These are phyloP conservation scores for Flaveria brownii DNA, from an alignment of 129 eudicot species.

Conservation along the genomic window DNA sequence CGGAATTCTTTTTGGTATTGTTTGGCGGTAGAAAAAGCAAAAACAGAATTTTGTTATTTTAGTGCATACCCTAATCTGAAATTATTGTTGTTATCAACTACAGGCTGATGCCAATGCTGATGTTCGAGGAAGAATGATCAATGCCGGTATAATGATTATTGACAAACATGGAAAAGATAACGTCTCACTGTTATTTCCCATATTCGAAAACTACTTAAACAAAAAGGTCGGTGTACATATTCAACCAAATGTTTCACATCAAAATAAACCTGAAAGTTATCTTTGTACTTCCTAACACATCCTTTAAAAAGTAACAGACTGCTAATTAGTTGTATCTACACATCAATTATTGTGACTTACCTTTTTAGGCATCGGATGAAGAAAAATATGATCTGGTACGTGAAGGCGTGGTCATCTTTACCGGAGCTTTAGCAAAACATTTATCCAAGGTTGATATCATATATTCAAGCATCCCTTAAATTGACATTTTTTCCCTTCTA, in stretches of 20 bases:
- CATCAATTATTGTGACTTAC: neutral
- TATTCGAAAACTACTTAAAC: slow-evolving; percentile 93
- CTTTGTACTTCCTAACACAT: neutral
- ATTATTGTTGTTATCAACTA: slow-evolving; percentile 33
- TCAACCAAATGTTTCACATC: neutral
- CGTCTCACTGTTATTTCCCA: slow-evolving; percentile 83
- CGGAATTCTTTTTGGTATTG: slow-evolving; percentile 2
- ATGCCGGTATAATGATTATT: slow-evolving; percentile 95
- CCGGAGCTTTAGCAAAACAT: slow-evolving; percentile 98
- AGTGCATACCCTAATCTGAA: neutral
- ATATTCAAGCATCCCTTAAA: neutral
- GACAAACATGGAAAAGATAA: slow-evolving; percentile 98
- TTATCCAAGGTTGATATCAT: slow-evolving; percentile 60
- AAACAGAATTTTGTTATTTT: neutral
- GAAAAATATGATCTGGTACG: slow-evolving; percentile 96
- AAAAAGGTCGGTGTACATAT: slow-evolving; percentile 58
- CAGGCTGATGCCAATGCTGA: slow-evolving; percentile 96
- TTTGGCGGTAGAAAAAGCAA: neutral
- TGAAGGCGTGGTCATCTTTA: slow-evolving; percentile 97
- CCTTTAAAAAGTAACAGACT: neutral
- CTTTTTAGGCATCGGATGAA: slow-evolving; percentile 84
- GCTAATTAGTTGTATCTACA: slow-evolving; percentile 4
- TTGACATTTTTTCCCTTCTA: neutral
- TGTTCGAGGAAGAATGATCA: slow-evolving; percentile 97
- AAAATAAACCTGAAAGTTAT: neutral